Evolutionary conservation across 2,329 filamentous ascomycete species (phyloP).

Genomic region (Diaporthe velutina): DNA sequence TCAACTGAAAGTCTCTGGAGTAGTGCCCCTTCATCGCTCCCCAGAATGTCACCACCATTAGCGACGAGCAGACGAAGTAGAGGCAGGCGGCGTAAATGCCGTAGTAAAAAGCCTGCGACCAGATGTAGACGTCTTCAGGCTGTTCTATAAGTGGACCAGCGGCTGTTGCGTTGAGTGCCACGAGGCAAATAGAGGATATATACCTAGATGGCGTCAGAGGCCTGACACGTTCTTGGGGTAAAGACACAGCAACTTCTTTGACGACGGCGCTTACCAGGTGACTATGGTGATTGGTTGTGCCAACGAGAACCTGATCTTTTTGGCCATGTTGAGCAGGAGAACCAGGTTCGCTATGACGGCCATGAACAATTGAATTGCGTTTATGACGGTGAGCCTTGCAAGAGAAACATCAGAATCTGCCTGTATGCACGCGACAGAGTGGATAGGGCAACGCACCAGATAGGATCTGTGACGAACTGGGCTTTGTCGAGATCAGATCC

Average conservation of each 20-base stretch:
- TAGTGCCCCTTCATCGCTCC: constrained; percentile 81
- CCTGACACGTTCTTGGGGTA: not conserved
- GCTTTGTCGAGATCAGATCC: constrained; percentile 63
- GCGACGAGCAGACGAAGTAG: constrained; percentile 82
- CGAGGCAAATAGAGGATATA: constrained; percentile 73
- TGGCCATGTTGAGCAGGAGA: constrained; percentile 88
- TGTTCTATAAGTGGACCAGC: constrained; percentile 65
- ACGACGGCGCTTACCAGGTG: constrained; percentile 77
- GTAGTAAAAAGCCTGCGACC: constrained; percentile 90
- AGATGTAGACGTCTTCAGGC: constrained; percentile 66
- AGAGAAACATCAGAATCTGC: not conserved
- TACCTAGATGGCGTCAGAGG: constrained; percentile 59
- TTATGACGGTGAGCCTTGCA: constrained; percentile 78
- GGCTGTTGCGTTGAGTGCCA: constrained; percentile 75
- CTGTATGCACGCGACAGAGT: not conserved
- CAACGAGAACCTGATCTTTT: constrained; percentile 81
- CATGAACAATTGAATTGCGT: constrained; percentile 81
- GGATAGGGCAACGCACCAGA: constrained; percentile 65
- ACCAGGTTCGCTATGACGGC: constrained; percentile 85
- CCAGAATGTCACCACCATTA: constrained; percentile 84
- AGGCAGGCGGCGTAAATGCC: constrained; percentile 83
- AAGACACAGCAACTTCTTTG: constrained; percentile 53
- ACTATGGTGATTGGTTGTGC: constrained; percentile 87
- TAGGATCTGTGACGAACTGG: constrained; percentile 72
- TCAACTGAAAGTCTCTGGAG: constrained; percentile 81